phyloP scores from a whole-genome alignment of 768 basidiomycete genomes.

The Exidia glandulosa region DNA sequence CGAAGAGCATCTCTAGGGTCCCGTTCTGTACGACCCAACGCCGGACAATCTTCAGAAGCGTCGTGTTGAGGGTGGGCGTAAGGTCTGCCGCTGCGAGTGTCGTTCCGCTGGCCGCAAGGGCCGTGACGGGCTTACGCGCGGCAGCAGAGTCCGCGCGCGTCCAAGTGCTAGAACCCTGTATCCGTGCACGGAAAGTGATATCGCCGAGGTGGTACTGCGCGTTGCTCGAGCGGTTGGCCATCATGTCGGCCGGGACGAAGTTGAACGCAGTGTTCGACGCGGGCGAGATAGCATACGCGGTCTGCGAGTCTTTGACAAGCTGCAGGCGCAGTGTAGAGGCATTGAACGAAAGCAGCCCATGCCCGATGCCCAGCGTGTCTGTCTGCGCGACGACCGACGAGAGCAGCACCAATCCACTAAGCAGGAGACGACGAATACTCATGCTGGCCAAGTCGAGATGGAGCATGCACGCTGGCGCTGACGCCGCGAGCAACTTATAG shows the following conservation, averaged over 20 bases:
- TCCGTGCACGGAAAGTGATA: slow-evolving; percentile 40
- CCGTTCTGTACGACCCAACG: slow-evolving; percentile 35
- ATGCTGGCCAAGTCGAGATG: neutral
- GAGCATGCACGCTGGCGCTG: neutral
- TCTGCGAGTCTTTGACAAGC: slow-evolving; percentile 47
- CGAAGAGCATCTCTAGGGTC: slow-evolving; percentile 37
- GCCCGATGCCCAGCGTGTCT: slow-evolving; percentile 30
- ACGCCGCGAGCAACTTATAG: neutral
- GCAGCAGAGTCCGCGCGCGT: slow-evolving; percentile 34
- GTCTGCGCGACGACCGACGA: neutral
- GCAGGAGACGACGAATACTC: neutral
- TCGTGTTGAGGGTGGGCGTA: slow-evolving; percentile 36
- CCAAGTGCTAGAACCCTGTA: slow-evolving; percentile 35
- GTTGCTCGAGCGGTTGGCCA: slow-evolving; percentile 36
- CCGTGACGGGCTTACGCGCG: slow-evolving; percentile 27
- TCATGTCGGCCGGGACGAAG: slow-evolving; percentile 41
- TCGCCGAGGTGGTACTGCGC: slow-evolving; percentile 46
- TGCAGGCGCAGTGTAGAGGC: slow-evolving; percentile 34
- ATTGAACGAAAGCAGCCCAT: slow-evolving; percentile 38
- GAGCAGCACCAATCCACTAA: neutral
- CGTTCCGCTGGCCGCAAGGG: slow-evolving; percentile 29
- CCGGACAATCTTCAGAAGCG: slow-evolving; percentile 38
- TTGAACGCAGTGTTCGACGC: slow-evolving; percentile 23
- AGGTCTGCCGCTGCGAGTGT: slow-evolving; percentile 40
- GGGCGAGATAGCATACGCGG: slow-evolving; percentile 39